phyloP scores from a whole-genome alignment of 345 rosid species.

The Noccaea caerulescens region DNA sequence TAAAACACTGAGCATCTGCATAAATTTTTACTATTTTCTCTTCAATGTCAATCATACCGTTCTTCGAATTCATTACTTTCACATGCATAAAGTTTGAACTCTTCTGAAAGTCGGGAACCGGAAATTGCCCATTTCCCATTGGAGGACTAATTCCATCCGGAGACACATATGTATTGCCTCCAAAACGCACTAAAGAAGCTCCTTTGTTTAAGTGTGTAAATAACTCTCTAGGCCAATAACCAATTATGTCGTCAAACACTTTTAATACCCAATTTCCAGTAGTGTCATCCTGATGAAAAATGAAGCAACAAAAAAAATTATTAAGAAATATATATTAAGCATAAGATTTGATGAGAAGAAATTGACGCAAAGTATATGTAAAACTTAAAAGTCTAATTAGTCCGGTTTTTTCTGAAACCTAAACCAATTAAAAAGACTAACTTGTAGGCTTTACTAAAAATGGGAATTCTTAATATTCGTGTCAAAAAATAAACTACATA shows the following conservation, averaged over 20 bases:
- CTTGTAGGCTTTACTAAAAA: background rate
- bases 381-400: too few relatives aligned
- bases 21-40: background rate
- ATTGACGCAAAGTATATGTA: too few relatives aligned
- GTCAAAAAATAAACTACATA: too few relatives aligned
- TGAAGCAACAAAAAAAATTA: background rate
- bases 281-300: background rate
- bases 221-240: slow-evolving; percentile 32
- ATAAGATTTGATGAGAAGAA: background rate
- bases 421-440: background rate
- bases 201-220: slow-evolving; percentile 26
- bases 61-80: background rate
- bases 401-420: background rate
- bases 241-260: slow-evolving; percentile 1
- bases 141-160: slow-evolving; percentile 33
- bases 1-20: slow-evolving; percentile 23
- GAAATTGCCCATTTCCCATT: slow-evolving; percentile 37
- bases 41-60: background rate
- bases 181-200: slow-evolving; percentile 26
- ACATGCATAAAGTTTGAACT: slow-evolving; percentile 8
- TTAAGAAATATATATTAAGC: background rate
- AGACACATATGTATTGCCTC: slow-evolving; percentile 26
- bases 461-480: background rate
- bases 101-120: background rate
- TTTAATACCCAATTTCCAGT: slow-evolving; percentile 13